Evolutionary conservation across 768 basidiomycete genomes (phyloP).

Genomic region (Naganishia onofrii): DNA sequence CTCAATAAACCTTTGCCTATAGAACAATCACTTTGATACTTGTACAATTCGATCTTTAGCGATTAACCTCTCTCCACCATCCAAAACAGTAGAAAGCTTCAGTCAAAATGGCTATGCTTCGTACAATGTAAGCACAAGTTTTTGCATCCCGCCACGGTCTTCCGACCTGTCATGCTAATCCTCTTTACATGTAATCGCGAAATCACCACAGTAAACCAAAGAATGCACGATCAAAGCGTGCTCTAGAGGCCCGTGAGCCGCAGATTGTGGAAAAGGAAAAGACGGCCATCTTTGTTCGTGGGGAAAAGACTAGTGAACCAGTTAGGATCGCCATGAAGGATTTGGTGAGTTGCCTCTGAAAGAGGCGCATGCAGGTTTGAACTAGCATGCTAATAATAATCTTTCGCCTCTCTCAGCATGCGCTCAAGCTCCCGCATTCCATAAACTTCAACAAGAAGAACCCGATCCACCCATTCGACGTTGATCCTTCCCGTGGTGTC

Average conservation of each 20-base stretch:
- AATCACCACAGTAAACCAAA: conserved; percentile 69
- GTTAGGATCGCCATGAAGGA: conserved; percentile 82
- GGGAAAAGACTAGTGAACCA: conserved; percentile 77
- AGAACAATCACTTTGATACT: not conserved
- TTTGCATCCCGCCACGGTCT: not conserved
- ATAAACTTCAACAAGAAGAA: conserved; percentile 96
- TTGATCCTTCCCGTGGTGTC: conserved; percentile 53
- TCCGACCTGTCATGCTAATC: not conserved
- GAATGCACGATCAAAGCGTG: conserved; percentile 93
- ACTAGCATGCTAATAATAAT: not conserved
- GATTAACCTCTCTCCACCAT: not conserved
- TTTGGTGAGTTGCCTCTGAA: conserved; percentile 61
- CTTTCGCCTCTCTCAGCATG: conserved; percentile 62
- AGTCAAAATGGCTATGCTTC: conserved; percentile 50
- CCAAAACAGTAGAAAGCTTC: not conserved
- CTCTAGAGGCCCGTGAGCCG: conserved; percentile 75
- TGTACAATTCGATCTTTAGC: not conserved
- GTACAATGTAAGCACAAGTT: conserved; percentile 47
- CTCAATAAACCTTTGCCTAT: not conserved
- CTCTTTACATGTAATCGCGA: not conserved
- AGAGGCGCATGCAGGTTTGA: not conserved
- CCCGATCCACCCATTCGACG: conserved; percentile 82
- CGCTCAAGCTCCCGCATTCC: conserved; percentile 83
- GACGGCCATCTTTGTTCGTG: conserved; percentile 84
- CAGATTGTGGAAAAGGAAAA: conserved; percentile 79